Conservation (phyloP, 257 asterid species). For the Jasminum sambac region DNA sequence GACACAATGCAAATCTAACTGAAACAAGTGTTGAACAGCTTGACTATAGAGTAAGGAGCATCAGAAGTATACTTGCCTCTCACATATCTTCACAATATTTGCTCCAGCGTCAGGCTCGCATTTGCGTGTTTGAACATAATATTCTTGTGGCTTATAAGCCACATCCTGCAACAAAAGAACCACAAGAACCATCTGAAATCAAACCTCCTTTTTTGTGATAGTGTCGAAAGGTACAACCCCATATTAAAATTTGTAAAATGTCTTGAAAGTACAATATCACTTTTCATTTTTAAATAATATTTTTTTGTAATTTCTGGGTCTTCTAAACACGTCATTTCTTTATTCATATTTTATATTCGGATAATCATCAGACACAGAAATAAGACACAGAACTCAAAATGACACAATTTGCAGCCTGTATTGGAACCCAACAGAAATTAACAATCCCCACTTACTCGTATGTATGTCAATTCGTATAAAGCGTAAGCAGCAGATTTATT, state of each 20-base stretch:
- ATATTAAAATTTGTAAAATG: not conserved
- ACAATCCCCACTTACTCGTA: conserved; percentile 51
- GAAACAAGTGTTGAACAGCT: conserved; percentile 1
- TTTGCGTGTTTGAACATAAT: conserved; percentile 79
- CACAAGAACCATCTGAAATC: conserved; percentile 9
- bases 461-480: conserved; percentile 70
- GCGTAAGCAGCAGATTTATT: conserved; percentile 88
- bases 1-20: conserved; percentile 4
- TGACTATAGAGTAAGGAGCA: conserved; percentile 16
- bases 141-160: conserved; percentile 90
- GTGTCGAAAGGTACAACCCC: not conserved
- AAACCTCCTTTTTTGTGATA: not conserved
- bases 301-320: no score
- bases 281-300: no score
- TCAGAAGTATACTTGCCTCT: conserved; percentile 59
- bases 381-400: not conserved
- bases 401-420: not conserved
- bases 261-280: no score
- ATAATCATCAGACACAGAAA: not conserved
- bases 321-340: no score
- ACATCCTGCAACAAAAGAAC: conserved; percentile 58
- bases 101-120: conserved; percentile 83
- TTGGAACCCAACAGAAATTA: not conserved
- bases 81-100: conserved; percentile 71
- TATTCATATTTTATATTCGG: no score